Percentiles rank a stretch among this genome's conserved stretches.
Conservation (phyloP, 257 asterid genomes). For the Capsicum pubescens region DNA sequence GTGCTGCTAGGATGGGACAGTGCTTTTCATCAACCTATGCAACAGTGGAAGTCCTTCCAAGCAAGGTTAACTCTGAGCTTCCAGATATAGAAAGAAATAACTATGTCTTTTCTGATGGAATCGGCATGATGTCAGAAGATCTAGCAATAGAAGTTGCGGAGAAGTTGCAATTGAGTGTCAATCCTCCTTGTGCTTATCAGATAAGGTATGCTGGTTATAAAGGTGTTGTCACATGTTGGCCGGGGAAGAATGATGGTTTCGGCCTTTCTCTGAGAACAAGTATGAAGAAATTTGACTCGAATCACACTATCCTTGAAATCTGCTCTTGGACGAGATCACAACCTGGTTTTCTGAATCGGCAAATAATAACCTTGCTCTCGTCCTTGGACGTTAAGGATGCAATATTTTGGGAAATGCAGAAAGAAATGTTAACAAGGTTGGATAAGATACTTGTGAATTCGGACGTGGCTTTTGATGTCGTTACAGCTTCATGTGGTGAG, state of each 20-base stretch:
- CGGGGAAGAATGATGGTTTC: conserved; percentile 43
- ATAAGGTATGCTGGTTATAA: conserved; percentile 89
- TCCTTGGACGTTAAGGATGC: conserved; percentile 69
- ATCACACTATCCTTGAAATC: conserved; percentile 78
- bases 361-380: conserved; percentile 82
- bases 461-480: conserved; percentile 74
- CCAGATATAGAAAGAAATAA: conserved; percentile 65
- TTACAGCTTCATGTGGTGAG: conserved; percentile 78
- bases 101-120: conserved; percentile 88
- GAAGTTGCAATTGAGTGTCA: conserved; percentile 59
- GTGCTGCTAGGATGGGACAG: conserved; percentile 97
- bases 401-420: conserved; percentile 84
- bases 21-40: conserved; percentile 99
- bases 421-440: conserved; percentile 68
- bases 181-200: conserved; percentile 89
- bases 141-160: conserved; percentile 78
- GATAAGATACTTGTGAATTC: conserved; percentile 70
- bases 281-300: conserved; percentile 81
- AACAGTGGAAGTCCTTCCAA: conserved; percentile 71
- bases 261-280: conserved; percentile 69
- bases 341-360: conserved; percentile 93
- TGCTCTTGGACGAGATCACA: conserved; percentile 97
- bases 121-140: conserved; percentile 76
- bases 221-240: conserved; percentile 95
- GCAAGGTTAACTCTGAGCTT: conserved; percentile 44